These are phyloP conservation scores for Zea mays DNA, from an alignment of 176 grass and related monocot genomes.

Conservation along the genomic window DNA sequence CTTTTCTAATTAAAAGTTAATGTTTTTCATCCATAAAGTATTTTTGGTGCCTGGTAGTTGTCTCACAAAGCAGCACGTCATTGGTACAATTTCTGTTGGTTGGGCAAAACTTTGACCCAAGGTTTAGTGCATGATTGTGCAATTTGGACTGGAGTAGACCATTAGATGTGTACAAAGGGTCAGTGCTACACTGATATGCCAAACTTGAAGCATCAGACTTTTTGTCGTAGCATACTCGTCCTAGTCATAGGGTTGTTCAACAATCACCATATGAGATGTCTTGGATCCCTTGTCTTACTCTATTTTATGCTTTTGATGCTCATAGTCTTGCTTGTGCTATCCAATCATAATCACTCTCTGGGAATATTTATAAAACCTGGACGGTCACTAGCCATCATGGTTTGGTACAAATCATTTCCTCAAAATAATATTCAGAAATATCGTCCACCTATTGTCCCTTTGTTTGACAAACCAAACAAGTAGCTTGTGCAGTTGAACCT, in stretches of 20 bases:
- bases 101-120: constrained; percentile 19
- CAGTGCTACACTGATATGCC: constrained; percentile 8
- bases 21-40: too few relatives aligned
- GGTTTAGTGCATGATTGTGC: background rate
- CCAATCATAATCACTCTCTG: constrained; percentile 8
- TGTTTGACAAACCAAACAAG: constrained; percentile 9
- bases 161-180: constrained; percentile 32
- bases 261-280: constrained; percentile 23
- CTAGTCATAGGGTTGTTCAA: constrained; percentile 45
- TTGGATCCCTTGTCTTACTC: constrained; percentile 9
- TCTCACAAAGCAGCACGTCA: constrained; percentile 10
- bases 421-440: background rate
- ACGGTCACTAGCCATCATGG: constrained; percentile 1
- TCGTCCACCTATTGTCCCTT: background rate
- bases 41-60: constrained; percentile 24
- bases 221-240: constrained; percentile 8
- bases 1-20: too few relatives aligned
- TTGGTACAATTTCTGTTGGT: constrained; percentile 14
- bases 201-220: background rate
- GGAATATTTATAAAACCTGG: background rate
- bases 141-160: background rate
- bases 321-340: constrained; percentile 13
- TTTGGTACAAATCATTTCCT: constrained; percentile 11
- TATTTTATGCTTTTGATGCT: constrained; percentile 1
- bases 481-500: constrained; percentile 28